Evolutionary conservation across 768 basidiomycete species (phyloP).

Genomic region (Coprinellus aureogranulatus): DNA sequence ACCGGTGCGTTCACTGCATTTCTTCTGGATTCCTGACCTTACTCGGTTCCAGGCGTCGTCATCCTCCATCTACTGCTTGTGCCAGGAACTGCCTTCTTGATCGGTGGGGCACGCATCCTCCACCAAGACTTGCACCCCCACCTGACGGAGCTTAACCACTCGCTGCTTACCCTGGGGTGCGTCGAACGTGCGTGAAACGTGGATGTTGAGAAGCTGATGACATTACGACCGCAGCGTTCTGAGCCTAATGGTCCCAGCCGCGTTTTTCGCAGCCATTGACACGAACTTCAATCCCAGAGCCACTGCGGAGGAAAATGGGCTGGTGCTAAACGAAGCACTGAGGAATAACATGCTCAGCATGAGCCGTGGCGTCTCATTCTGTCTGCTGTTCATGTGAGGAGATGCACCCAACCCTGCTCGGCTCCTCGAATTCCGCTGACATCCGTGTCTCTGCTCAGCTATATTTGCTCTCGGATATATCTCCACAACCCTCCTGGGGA

Average conservation of each 20-base stretch:
- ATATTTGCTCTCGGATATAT: constrained; percentile 66
- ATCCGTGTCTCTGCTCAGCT: too few relatives aligned
- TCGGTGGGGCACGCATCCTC: constrained; percentile 64
- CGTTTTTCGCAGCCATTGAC: constrained; percentile 61
- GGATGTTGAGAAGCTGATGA: not conserved
- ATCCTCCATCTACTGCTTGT: constrained; percentile 71
- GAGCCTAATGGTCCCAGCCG: constrained; percentile 61
- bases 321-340: constrained; percentile 40
- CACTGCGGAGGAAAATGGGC: constrained; percentile 17
- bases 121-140: constrained; percentile 70
- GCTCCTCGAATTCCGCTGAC: too few relatives aligned
- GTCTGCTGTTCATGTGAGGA: constrained; percentile 58
- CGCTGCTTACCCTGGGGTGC: constrained; percentile 68
- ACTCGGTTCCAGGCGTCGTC: constrained; percentile 50
- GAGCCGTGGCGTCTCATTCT: constrained; percentile 63
- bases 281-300: constrained; percentile 13
- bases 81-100: constrained; percentile 69
- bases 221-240: constrained; percentile 47
- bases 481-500: constrained; percentile 70
- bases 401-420: too few relatives aligned
- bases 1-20: constrained; percentile 41
- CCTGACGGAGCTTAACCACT: constrained; percentile 63
- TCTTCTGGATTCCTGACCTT: too few relatives aligned
- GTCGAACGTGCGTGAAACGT: constrained; percentile 11
- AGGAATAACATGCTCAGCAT: constrained; percentile 53